Base-by-base conservation (phyloP, 140 eudicot genomes). In the Bidens hawaiensis region DNA sequence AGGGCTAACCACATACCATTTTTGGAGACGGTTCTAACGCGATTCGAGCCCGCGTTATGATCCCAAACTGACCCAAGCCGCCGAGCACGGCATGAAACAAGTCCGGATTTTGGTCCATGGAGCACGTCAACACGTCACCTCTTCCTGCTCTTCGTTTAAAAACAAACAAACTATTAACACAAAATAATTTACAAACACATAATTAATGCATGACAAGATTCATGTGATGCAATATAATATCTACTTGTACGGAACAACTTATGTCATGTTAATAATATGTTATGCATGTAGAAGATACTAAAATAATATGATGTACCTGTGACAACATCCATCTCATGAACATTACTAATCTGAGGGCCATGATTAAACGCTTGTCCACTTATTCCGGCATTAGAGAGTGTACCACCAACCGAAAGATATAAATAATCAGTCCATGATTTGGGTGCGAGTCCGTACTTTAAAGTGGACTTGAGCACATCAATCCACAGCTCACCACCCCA, bases 401-500 rank as follows among this genome's bases (percentile, higher is more conserved):
- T 91, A 64, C 98, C 98, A 28, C 98, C 98, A 34, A 91, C 98
- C 2, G 98, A 82, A 42, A 91, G 91, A 76, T 91, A 91, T 81
- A 91, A 85, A 75, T 91, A 91, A 76, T 91, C 98, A 0, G 98
- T 91, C 98, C 98, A 91, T 11, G 96, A 87, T 49, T 79, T 91
- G 0, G 98, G 98, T 24, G 98, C 95, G 46, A 91, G 89, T 62
- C 96, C 98, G 76, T 78, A 72, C 64, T 70, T 76, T 55, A 87
- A 41, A 41, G 96, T 87, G 47, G 85, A 63, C 76, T 59, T 80
- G 13, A 91, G 74, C 85, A 91, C 96, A 78, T 91, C 93, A 17
- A 87, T 81, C 98, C 98, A 91, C 8, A 91, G 71, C 79, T 91
- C 98, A 15, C 98, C 98, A 31, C 96, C 98, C 98, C 98, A 91